Percentiles rank a stretch among this genome's conserved stretches.
These are phyloP conservation scores for Thalassiosira mediterranea DNA, from an alignment of 352 stramenopile genomes.

Conservation along the genomic window DNA sequence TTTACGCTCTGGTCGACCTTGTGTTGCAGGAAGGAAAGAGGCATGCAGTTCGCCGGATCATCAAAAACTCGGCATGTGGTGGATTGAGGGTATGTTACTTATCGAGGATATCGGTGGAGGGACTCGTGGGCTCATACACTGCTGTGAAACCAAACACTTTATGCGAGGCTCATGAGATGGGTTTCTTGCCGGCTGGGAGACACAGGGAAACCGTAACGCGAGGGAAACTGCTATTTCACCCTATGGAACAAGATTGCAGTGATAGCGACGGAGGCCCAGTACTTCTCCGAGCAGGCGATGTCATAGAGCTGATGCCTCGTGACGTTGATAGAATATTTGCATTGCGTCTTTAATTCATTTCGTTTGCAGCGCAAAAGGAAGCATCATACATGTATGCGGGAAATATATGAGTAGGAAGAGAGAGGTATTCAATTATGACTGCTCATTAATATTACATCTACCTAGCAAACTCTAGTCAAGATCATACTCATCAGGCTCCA, in stretches of 20 bases:
- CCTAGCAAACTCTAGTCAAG: no score
- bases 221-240: constrained; percentile 20
- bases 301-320: constrained; percentile 23
- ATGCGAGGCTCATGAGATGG: constrained; percentile 12
- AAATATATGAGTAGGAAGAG: no score
- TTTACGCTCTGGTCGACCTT: constrained; percentile 34
- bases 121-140: constrained; percentile 8
- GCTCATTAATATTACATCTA: no score
- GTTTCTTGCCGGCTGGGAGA: constrained; percentile 28
- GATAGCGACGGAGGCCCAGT: neutral
- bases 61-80: constrained; percentile 39
- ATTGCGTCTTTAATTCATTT: no score
- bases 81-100: constrained; percentile 33
- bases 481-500: no score
- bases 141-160: constrained; percentile 22
- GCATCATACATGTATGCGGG: no score
- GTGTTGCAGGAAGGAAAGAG: constrained; percentile 36
- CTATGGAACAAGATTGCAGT: no score
- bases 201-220: constrained; percentile 5
- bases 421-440: no score
- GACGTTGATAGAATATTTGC: constrained; percentile 48
- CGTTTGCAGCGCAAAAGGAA: no score
- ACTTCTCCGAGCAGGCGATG: constrained; percentile 25
- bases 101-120: constrained; percentile 46
- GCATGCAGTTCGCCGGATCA: constrained; percentile 39